Evolutionary conservation across 306 rosid species (phyloP).

Genomic region (Myrica gale): DNA sequence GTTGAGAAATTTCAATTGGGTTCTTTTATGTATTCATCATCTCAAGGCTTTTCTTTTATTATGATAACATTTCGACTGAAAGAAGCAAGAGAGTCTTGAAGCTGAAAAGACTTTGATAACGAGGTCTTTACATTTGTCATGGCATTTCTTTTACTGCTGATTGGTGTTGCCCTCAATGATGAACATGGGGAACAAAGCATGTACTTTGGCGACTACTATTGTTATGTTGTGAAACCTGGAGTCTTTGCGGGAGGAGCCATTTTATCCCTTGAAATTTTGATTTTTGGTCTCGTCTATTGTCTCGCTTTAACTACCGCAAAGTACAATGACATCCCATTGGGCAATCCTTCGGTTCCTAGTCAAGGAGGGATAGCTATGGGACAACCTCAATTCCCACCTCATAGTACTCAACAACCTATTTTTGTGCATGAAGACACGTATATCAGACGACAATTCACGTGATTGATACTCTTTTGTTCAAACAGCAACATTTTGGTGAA

Average conservation of each 20-base stretch:
- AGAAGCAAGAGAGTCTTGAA: too few relatives aligned
- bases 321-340: slow-evolving; percentile 29
- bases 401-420: slow-evolving; percentile 55
- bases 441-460: slow-evolving; percentile 73
- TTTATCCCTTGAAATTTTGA: slow-evolving; percentile 53
- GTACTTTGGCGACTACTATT: slow-evolving; percentile 60
- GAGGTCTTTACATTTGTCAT: slow-evolving; percentile 33
- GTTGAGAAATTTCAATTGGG: too few relatives aligned
- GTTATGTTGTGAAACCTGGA: slow-evolving; percentile 78
- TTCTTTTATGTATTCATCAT: too few relatives aligned
- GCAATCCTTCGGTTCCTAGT: slow-evolving; percentile 40
- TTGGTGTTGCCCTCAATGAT: slow-evolving; percentile 67
- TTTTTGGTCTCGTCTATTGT: slow-evolving; percentile 64
- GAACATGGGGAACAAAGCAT: slow-evolving; percentile 42
- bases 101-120: too few relatives aligned
- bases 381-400: slow-evolving; percentile 69
- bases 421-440: slow-evolving; percentile 93
- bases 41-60: too few relatives aligned
- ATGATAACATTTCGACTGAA: too few relatives aligned
- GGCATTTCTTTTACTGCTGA: slow-evolving; percentile 46
- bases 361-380: slow-evolving; percentile 79
- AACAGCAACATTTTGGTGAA: background rate
- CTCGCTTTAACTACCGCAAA: slow-evolving; percentile 45
- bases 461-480: slow-evolving; percentile 19
- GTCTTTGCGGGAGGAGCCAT: slow-evolving; percentile 68